phyloP scores from a whole-genome alignment of 176 grass and related monocot genomes.

The Rhynchospora breviuscula region DNA sequence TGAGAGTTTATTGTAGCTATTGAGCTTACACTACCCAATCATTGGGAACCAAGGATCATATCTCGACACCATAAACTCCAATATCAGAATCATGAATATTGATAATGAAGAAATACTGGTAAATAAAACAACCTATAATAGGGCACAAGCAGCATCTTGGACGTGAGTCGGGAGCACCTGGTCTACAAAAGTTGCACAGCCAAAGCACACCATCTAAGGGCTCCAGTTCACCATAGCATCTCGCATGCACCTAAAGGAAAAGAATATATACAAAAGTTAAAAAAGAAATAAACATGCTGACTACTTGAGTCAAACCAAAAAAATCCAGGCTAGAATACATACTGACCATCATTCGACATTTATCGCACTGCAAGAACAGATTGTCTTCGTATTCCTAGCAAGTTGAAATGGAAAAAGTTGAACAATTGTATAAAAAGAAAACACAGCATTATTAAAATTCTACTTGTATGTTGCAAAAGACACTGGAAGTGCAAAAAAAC shows the following conservation, averaged over 20 bases:
- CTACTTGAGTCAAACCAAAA: constrained; percentile 11
- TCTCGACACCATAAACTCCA: neutral
- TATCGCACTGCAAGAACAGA: constrained; percentile 96
- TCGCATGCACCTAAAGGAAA: constrained; percentile 80
- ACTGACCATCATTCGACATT: constrained; percentile 96
- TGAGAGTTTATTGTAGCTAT: neutral
- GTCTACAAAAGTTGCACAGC: constrained; percentile 95
- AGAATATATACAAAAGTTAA: neutral
- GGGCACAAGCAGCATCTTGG: constrained; percentile 94
- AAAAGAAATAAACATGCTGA: constrained; percentile 20
- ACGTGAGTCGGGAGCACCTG: constrained; percentile 67
- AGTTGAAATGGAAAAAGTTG: constrained; percentile 15
- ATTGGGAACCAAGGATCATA: neutral
- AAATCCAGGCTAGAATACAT: constrained; percentile 20
- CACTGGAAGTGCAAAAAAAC: neutral
- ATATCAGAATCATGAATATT: neutral
- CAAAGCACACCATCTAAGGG: constrained; percentile 82
- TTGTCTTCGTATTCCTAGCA: constrained; percentile 97
- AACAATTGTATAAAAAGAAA: constrained; percentile 26
- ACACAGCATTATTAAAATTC: constrained; percentile 14
- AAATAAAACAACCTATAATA: constrained; percentile 59
- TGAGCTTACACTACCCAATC: too few species aligned
- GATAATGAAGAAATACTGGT: neutral
- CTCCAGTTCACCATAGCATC: constrained; percentile 94
- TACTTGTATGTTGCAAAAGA: neutral